Evolutionary conservation across 768 basidiomycete genomes (phyloP).

Genomic region (Trametes maxima): DNA sequence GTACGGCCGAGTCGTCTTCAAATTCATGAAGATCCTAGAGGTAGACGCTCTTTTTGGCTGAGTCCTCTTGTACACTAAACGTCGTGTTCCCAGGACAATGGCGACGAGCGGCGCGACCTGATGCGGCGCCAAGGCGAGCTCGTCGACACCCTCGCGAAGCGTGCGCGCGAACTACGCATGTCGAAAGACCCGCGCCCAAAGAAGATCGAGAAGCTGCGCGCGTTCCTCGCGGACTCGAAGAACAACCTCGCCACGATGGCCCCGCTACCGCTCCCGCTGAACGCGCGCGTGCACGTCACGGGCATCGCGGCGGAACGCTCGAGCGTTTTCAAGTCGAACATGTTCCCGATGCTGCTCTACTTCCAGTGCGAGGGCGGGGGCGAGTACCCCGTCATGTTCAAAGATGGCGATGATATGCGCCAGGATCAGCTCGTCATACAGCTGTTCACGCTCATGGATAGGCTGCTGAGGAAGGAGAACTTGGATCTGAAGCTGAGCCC

Average conservation of each 20-base stretch:
- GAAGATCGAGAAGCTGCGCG: constrained; percentile 95
- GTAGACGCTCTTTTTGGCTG: constrained; percentile 40
- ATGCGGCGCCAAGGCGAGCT: constrained; percentile 91
- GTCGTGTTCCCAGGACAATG: constrained; percentile 61
- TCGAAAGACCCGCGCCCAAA: constrained; percentile 94
- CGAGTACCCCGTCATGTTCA: constrained; percentile 96
- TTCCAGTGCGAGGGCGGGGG: constrained; percentile 84
- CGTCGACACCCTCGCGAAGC: constrained; percentile 80
- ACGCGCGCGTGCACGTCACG: constrained; percentile 81
- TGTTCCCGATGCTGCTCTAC: constrained; percentile 88
- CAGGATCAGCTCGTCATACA: constrained; percentile 99
- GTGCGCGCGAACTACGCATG: constrained; percentile 83
- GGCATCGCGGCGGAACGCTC: constrained; percentile 93
- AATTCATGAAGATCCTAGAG: constrained; percentile 89
- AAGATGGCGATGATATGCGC: constrained; percentile 97
- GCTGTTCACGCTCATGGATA: constrained; percentile 98
- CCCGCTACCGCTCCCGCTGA: constrained; percentile 85
- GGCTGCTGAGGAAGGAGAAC: constrained; percentile 90
- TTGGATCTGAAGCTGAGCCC: constrained; percentile 89
- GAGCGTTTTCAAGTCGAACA: constrained; percentile 96
- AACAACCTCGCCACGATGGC: constrained; percentile 79
- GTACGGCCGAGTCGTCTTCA: constrained; percentile 89
- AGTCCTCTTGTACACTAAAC: background rate
- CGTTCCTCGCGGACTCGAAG: constrained; percentile 82
- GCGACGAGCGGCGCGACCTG: constrained; percentile 81